A percentile compares a stretch with the other conserved stretches of the same genome.
Conservation (phyloP, 1,284 basidiomycete species). For the Termitomyces sp. region DNA sequence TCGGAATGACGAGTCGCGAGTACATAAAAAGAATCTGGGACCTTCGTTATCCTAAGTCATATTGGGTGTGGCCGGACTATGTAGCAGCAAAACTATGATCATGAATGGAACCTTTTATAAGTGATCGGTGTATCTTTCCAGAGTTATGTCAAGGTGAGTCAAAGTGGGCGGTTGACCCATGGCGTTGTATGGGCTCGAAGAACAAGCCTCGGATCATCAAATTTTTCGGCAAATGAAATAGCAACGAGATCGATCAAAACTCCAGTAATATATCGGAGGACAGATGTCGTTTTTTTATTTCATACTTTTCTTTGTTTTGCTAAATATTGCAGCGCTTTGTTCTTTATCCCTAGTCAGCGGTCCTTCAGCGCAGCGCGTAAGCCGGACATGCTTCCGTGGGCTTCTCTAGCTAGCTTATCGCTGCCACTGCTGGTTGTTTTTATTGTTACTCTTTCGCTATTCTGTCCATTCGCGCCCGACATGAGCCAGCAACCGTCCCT, state of each 20-base stretch:
- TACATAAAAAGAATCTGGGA: not conserved
- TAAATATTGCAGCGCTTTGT: not conserved
- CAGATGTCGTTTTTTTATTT: not conserved
- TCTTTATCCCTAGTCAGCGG: slow-evolving; percentile 6
- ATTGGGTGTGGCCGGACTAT: not conserved
- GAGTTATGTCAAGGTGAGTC: no score
- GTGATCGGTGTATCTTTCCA: no score
- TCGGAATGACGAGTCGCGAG: not conserved
- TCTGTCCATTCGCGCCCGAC: not conserved
- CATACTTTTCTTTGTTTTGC: not conserved
- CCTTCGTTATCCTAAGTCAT: not conserved
- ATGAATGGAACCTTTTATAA: no score
- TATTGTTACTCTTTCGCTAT: not conserved
- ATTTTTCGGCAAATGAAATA: not conserved
- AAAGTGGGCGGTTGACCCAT: not conserved
- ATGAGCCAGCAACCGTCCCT: slow-evolving; percentile 1
- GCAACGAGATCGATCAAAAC: not conserved
- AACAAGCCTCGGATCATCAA: not conserved
- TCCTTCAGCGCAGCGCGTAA: not conserved
- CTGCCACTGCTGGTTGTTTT: not conserved
- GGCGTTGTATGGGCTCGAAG: not conserved
- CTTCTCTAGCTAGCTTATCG: not conserved
- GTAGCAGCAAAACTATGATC: not conserved
- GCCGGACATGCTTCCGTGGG: not conserved
- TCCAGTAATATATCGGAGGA: not conserved